Evolutionary conservation across 495 filamentous ascomycete species (phyloP).

Genomic region (Pyronema domesticum): DNA sequence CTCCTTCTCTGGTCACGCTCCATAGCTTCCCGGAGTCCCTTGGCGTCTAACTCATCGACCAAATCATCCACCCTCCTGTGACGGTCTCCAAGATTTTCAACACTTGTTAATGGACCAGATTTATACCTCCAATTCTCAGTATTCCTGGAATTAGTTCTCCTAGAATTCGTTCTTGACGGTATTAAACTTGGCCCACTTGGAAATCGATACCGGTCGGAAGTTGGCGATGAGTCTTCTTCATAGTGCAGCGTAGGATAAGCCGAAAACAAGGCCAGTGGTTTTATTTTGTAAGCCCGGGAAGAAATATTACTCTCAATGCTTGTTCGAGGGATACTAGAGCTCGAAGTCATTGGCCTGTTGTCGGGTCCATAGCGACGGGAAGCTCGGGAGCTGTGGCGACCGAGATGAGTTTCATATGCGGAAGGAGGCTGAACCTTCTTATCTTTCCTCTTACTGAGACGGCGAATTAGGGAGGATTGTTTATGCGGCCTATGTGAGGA

Average conservation of each 20-base stretch:
- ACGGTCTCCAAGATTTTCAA: slow-evolving; percentile 5
- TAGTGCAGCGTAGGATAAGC: slow-evolving; percentile 22
- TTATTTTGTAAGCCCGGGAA: slow-evolving; percentile 21
- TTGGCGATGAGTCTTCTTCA: slow-evolving; percentile 11
- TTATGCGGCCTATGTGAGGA: slow-evolving; percentile 23
- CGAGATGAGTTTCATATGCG: slow-evolving; percentile 19
- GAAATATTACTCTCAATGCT: slow-evolving; percentile 6
- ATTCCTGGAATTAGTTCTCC: slow-evolving; percentile 15
- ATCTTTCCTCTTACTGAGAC: slow-evolving; percentile 15
- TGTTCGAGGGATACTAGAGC: not conserved
- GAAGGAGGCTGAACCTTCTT: slow-evolving; percentile 8
- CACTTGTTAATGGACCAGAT: slow-evolving; percentile 3
- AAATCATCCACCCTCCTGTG: slow-evolving; percentile 17
- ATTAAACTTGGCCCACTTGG: slow-evolving; percentile 4
- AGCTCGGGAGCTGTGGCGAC: not conserved
- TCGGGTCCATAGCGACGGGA: not conserved
- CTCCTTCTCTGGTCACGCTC: slow-evolving; percentile 22
- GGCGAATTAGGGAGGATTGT: slow-evolving; percentile 16
- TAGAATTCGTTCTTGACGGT: slow-evolving; percentile 15
- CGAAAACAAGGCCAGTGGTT: slow-evolving; percentile 19
- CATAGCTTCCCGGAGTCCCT: slow-evolving; percentile 22
- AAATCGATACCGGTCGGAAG: slow-evolving; percentile 4
- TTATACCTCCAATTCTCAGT: slow-evolving; percentile 12
- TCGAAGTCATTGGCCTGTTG: not conserved
- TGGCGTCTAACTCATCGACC: slow-evolving; percentile 20